Conservation (phyloP, 345 rosid species). For the Hevea brasiliensis region DNA sequence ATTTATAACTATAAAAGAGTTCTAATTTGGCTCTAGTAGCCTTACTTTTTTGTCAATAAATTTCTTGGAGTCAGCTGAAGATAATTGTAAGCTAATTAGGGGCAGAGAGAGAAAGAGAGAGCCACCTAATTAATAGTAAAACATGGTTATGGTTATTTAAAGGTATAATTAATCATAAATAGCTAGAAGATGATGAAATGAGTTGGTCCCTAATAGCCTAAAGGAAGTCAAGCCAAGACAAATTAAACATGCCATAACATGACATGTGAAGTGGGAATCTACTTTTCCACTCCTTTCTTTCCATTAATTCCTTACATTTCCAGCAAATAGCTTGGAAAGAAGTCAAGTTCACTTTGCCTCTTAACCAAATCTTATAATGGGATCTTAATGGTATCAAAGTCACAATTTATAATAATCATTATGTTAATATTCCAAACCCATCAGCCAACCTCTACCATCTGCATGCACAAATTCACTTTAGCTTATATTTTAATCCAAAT, state of each 20-base stretch:
- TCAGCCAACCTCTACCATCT: too few relatives aligned
- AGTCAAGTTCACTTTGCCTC: constrained; percentile 20
- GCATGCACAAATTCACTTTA: constrained; percentile 1
- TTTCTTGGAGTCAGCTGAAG: neutral
- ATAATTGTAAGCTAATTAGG: too few relatives aligned
- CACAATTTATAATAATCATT: constrained; percentile 12
- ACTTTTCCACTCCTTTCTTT: constrained; percentile 12
- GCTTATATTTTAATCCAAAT: neutral
- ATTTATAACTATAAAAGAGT: too few relatives aligned
- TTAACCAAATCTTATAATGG: constrained; percentile 7
- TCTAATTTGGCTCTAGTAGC: too few relatives aligned
- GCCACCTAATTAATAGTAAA: too few relatives aligned
- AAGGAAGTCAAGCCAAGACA: constrained; percentile 24
- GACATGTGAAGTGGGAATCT: constrained; percentile 53
- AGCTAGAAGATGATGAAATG: neutral
- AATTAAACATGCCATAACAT: constrained; percentile 34
- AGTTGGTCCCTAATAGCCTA: too few relatives aligned
- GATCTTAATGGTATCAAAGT: constrained; percentile 16
- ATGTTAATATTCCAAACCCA: constrained; percentile 11
- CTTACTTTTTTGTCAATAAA: constrained; percentile 6
- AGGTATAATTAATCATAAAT: too few relatives aligned
- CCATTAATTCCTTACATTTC: constrained; percentile 33
- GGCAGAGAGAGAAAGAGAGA: too few relatives aligned
- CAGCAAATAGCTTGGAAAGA: constrained; percentile 37
- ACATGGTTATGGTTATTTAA: neutral